Base-by-base conservation (phyloP, 345 rosid genomes). In the Clausena lansium region DNA sequence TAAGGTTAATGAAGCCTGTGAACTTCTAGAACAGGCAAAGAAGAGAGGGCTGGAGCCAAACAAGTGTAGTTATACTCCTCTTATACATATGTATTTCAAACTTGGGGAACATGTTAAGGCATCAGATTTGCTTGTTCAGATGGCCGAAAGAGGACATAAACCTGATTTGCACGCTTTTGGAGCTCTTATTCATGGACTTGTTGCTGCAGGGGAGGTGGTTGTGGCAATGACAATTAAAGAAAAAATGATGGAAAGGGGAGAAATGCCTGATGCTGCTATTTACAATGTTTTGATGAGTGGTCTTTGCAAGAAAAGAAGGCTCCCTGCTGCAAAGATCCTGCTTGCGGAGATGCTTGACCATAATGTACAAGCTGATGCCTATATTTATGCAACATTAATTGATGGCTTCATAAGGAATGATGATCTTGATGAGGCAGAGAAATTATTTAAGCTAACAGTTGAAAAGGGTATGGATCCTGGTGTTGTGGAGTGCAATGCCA, bases 241-340 rank as follows among this genome's bases (percentile, higher is more conserved):
- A 47, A 88, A 87, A 77, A 86, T 95, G 94, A 27, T 82, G 77
- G 89, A 86, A 71, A 90, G 84, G 87, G 92, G 90, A 72, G 81
- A 90, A 50, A 76, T 88, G 69, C 97, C 94, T 45, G 99, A 95
- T 82, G 92, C 93, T 11, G 87, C 84, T 73, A 84, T 92, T 81
- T 95, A 91, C 84, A 95, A 93, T 87, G 85, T 92, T 86, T 72
- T 95, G 85, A 88, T 95, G 80, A 93, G 83, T 85, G 97, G 94
- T 32, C 90, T 94, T 70, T 91, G 92, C 86, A 92, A 90, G 91
- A 88, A 81, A 76, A 87, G 92, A 78, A 87, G 88, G 77, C 83
- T 95, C 76, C 78, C 86, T 70, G 81, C 84, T 63, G 96, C 94
- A 10, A 91, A 90, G 87, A 76, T 80, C 35, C 87, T 95, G 75